Base-by-base conservation (phyloP, 1,139 yeast genomes). In the Hansenula lynferdii region DNA sequence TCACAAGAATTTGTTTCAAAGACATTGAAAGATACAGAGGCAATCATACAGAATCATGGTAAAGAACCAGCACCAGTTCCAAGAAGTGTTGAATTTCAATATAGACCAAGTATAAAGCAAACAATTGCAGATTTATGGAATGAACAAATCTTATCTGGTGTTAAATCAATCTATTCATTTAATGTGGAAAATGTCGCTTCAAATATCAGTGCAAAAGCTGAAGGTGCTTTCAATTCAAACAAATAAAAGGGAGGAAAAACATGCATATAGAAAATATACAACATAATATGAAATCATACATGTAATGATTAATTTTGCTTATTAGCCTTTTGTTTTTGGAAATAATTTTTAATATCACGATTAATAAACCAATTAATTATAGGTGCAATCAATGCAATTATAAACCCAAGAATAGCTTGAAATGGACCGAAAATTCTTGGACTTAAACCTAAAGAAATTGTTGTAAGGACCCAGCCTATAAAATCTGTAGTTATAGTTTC, bases 91-190 rank as follows among this genome's bases (percentile, higher is more conserved):
- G 62, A 69, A 18, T 74, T 70, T 42, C 56, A 62, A 29, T 63
- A 72, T 34, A 68, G 77, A 31, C 67, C 71, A 29, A 62, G 68
- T 28, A 53, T 77, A 31, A 53, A 54, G 10, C 92, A 86, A 58
- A 80, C 90, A 0, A 68, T 75, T 45, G 85, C 81, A 51, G 95
- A 86, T 54, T 69, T 85, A 34, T 86, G 96, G 96, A 83, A 86
- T 54, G 80, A 76, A 38, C 94, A 85, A 56, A 73, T 86, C 38
- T 70, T 82, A 46, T 70, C 67, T 35, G 72, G 75, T 48, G 87
- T 80, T 20, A 80, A 80, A 50, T 82, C 86, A 80, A 48, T 77
- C 5, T 80, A 80, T 53, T 60, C 77, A 19, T 64, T 77, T 37
- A 69, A 73, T 55, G 70, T 79, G 75, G 70, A 70, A 49, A 62